phyloP scores from a whole-genome alignment of 2,329 filamentous ascomycete species.

The Aspergillus sp. region DNA sequence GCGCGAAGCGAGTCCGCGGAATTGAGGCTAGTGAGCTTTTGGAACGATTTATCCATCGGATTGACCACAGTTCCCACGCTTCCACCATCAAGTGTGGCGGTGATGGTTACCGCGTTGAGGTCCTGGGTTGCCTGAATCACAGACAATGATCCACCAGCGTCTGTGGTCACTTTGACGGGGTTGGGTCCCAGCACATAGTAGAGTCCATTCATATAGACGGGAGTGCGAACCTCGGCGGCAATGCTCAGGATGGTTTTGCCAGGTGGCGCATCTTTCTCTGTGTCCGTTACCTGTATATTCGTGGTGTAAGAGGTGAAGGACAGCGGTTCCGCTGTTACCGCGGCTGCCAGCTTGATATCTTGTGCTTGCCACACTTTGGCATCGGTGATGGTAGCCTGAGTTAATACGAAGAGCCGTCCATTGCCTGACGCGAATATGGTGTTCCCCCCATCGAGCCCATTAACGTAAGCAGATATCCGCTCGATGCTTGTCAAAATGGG shows the following conservation, averaged over 20 bases:
- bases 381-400: neutral
- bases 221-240: neutral
- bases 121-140: neutral
- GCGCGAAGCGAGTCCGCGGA: neutral
- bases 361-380: constrained; percentile 1
- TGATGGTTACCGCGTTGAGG: neutral
- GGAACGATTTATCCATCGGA: constrained; percentile 1
- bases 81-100: neutral
- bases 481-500: constrained; percentile 3
- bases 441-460: constrained; percentile 7
- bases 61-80: neutral
- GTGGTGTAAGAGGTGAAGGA: constrained; percentile 6
- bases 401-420: neutral
- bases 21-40: neutral
- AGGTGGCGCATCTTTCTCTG: neutral
- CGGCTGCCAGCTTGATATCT: neutral
- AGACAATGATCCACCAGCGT: neutral
- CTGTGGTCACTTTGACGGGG: neutral
- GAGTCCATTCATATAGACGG: constrained; percentile 7
- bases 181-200: constrained; percentile 3
- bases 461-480: constrained; percentile 6
- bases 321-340: neutral
- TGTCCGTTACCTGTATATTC: neutral
- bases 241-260: neutral
- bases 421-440: constrained; percentile 8